These are phyloP conservation scores for Brettanomyces sp. DNA, from an alignment of 805 yeast species.

Conservation along the genomic window DNA sequence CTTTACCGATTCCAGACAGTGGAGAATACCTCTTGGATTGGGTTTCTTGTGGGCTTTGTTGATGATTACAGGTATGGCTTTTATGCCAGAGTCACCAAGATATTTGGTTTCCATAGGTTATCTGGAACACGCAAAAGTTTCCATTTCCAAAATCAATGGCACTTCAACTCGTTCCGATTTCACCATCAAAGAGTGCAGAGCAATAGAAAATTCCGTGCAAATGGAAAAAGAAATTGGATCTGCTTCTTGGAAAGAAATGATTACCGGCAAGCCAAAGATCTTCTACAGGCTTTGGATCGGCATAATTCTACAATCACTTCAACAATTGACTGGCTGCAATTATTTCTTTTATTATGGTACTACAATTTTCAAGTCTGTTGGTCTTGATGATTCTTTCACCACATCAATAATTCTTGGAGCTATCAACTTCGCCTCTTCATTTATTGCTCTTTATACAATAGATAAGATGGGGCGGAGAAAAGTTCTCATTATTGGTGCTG, in stretches of 20 bases:
- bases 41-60: slow-evolving; percentile 45
- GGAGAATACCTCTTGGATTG: slow-evolving; percentile 56
- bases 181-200: slow-evolving; percentile 43
- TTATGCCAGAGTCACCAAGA: slow-evolving; percentile 67
- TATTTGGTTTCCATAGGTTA: slow-evolving; percentile 43
- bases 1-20: slow-evolving; percentile 42
- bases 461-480: slow-evolving; percentile 45
- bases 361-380: slow-evolving; percentile 48
- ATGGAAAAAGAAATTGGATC: slow-evolving; percentile 53
- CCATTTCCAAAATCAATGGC: slow-evolving; percentile 53
- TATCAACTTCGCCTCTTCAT: slow-evolving; percentile 47
- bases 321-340: slow-evolving; percentile 54
- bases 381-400: slow-evolving; percentile 42
- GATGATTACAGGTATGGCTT: slow-evolving; percentile 40
- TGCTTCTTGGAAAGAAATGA: slow-evolving; percentile 56
- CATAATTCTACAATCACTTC: slow-evolving; percentile 47
- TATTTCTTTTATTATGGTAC: slow-evolving; percentile 61
- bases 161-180: slow-evolving; percentile 43
- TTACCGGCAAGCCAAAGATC: slow-evolving; percentile 57
- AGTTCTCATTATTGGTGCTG: slow-evolving; percentile 39
- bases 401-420: slow-evolving; percentile 48
- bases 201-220: slow-evolving; percentile 51
- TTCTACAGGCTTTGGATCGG: slow-evolving; percentile 49
- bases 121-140: slow-evolving; percentile 42
- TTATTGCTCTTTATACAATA: slow-evolving; percentile 40